Evolutionary conservation across 805 yeast genomes (phyloP).

Genomic region (Saturnispora halmiae): DNA sequence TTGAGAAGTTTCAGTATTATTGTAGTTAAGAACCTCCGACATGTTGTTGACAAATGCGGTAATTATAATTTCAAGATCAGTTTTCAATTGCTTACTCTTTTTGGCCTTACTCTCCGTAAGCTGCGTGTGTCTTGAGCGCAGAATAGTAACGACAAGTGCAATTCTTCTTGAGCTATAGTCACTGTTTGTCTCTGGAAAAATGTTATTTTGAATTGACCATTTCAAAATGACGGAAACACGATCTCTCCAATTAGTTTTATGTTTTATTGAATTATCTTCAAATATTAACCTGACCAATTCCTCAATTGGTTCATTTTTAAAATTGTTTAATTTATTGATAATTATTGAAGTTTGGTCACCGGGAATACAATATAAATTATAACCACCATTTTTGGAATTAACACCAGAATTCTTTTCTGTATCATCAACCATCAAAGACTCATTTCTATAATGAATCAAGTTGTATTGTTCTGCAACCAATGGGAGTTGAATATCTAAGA

Average conservation of each 20-base stretch:
- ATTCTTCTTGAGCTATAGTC: constrained; percentile 17
- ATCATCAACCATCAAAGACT: constrained; percentile 53
- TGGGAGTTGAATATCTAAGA: constrained; percentile 28
- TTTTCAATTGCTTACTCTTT: constrained; percentile 20
- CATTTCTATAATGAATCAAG: constrained; percentile 57
- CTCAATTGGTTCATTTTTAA: constrained; percentile 14
- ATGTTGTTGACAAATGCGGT: constrained; percentile 27
- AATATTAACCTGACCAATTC: constrained; percentile 20
- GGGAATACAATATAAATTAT: background rate
- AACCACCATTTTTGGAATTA: background rate
- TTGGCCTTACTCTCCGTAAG: constrained; percentile 18
- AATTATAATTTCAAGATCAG: constrained; percentile 26
- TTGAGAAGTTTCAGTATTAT: constrained; percentile 11
- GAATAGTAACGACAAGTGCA: constrained; percentile 20
- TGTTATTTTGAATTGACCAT: constrained; percentile 25
- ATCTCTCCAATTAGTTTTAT: constrained; percentile 20
- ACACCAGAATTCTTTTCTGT: constrained; percentile 8
- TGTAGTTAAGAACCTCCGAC: constrained; percentile 23
- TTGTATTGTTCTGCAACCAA: constrained; percentile 41
- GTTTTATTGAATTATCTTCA: constrained; percentile 18
- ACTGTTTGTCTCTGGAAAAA: constrained; percentile 13
- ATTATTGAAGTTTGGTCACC: constrained; percentile 17
- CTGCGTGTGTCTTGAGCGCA: constrained; percentile 19
- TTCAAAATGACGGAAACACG: constrained; percentile 19
- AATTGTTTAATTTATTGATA: constrained; percentile 24